Conservation (phyloP, 1,284 basidiomycete genomes). For the Abortiporus biennis region DNA sequence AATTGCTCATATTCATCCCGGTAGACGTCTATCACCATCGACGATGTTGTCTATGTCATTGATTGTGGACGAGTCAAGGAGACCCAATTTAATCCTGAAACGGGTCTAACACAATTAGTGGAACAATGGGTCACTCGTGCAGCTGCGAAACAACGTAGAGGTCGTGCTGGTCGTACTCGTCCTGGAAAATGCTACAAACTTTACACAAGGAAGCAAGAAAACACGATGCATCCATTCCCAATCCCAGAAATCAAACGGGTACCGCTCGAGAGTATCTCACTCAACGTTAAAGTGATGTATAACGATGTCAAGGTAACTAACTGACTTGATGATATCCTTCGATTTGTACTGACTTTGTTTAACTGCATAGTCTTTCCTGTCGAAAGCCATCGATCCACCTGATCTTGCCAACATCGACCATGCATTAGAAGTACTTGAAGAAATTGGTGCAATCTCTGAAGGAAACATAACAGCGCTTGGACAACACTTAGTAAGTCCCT, state of each 20-base stretch:
- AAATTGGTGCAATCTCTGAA: constrained; percentile 75
- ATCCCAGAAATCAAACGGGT: constrained; percentile 89
- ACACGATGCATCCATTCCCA: constrained; percentile 68
- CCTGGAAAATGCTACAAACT: constrained; percentile 83
- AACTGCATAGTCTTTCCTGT: constrained; percentile 44
- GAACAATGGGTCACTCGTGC: constrained; percentile 83
- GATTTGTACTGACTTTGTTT: constrained; percentile 18
- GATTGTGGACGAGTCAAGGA: constrained; percentile 90
- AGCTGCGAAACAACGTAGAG: constrained; percentile 79
- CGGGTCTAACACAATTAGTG: constrained; percentile 68
- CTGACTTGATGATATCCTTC: background rate
- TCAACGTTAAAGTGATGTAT: constrained; percentile 81
- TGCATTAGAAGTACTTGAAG: constrained; percentile 70
- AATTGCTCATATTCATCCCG: background rate
- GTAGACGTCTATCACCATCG: constrained; percentile 92
- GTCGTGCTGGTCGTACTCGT: constrained; percentile 86
- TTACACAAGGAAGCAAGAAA: constrained; percentile 73
- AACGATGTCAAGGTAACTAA: constrained; percentile 74
- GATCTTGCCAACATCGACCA: constrained; percentile 71
- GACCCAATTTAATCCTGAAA: constrained; percentile 75
- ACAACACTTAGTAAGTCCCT: constrained; percentile 59
- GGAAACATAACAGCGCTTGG: constrained; percentile 80
- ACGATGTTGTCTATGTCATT: constrained; percentile 84
- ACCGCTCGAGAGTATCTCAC: constrained; percentile 78
- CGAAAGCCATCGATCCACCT: constrained; percentile 82